Evolutionary conservation across 148 eudicot species (phyloP).

Genomic region (Vaccinium corymbosum): DNA sequence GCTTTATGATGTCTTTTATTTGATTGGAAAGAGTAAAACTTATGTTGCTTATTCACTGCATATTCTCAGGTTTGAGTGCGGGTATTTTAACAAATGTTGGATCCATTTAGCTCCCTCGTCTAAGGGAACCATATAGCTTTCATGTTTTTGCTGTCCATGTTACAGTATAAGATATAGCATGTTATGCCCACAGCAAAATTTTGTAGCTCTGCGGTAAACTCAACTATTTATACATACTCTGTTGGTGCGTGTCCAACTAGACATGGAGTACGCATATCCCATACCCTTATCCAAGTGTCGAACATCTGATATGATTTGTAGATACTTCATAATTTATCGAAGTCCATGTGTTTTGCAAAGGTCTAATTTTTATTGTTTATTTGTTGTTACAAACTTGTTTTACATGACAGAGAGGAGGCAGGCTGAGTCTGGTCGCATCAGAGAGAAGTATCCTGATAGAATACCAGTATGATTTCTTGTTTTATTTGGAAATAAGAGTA

Average conservation of each 20-base stretch:
- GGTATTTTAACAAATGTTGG: background rate
- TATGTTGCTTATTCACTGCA: background rate
- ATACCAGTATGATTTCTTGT: slow-evolving; percentile 39
- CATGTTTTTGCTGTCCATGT: background rate
- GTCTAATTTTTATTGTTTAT: background rate
- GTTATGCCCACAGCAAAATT: background rate
- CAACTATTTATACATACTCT: background rate
- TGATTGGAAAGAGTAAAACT: background rate
- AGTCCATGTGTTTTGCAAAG: background rate
- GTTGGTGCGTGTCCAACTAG: background rate
- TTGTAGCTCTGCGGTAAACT: background rate
- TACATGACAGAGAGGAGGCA: slow-evolving; percentile 40
- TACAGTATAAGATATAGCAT: background rate
- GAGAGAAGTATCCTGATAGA: slow-evolving; percentile 63
- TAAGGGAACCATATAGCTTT: background rate
- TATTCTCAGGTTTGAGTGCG: background rate
- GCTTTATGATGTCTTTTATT: background rate
- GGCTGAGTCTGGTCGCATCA: slow-evolving; percentile 48
- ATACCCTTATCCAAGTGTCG: background rate
- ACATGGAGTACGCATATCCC: background rate
- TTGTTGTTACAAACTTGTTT: background rate
- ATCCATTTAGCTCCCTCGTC: background rate
- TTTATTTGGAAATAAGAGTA: background rate
- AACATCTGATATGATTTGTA: background rate
- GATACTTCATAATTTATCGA: background rate